These are phyloP conservation scores for Fomitopsis palustris DNA, from an alignment of 1,284 basidiomycete genomes.

Conservation along the genomic window DNA sequence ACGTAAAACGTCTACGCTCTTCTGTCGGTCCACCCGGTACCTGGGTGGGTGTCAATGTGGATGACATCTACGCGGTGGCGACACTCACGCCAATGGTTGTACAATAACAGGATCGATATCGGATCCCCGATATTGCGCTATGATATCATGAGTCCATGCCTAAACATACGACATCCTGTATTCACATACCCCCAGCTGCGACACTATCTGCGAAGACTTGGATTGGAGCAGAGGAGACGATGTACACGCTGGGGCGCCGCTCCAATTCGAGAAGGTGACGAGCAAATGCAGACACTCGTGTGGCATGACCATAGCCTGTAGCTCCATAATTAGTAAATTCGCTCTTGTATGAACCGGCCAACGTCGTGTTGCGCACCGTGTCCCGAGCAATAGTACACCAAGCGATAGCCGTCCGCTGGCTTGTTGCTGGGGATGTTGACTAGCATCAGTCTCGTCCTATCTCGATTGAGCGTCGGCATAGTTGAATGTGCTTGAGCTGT, in stretches of 20 bases:
- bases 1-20: constrained; percentile 61
- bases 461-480: too few relatives aligned
- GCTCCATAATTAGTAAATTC: not conserved
- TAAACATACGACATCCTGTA: not conserved
- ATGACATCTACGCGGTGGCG: constrained; percentile 8
- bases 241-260: constrained; percentile 44
- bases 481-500: too few relatives aligned
- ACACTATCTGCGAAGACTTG: constrained; percentile 65
- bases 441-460: too few relatives aligned
- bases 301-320: constrained; percentile 70
- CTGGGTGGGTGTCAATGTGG: constrained; percentile 27
- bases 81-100: constrained; percentile 68
- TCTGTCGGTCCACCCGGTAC: constrained; percentile 66
- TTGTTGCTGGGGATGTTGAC: constrained; percentile 1
- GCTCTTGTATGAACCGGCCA: not conserved
- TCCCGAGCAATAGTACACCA: constrained; percentile 72
- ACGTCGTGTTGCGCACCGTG: constrained; percentile 45
- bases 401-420: constrained; percentile 13
- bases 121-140: constrained; percentile 58
- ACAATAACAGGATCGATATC: constrained; percentile 72
- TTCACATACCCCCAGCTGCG: constrained; percentile 37
- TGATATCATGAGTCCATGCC: not conserved
- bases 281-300: constrained; percentile 68
- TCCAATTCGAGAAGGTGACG: constrained; percentile 47
- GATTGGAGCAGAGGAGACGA: constrained; percentile 65